Evolutionary conservation across 225 moss, liverwort and hornwort species (phyloP).

Genomic region (Takakia lepidozioides): DNA sequence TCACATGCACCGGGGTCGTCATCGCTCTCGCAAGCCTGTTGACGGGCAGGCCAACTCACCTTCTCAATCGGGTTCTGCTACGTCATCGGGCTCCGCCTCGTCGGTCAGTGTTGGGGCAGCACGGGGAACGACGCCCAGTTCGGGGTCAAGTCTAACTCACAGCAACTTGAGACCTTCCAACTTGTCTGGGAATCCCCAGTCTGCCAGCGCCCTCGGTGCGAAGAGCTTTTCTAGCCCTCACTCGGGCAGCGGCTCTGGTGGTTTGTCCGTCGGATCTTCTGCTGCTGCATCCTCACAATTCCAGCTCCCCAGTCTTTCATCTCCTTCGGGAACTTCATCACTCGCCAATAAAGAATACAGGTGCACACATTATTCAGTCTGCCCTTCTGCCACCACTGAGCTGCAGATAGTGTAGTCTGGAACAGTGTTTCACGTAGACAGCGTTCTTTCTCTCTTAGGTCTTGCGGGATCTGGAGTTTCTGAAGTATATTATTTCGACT

Average conservation of each 20-base stretch:
- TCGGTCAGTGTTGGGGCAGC: conserved; percentile 50
- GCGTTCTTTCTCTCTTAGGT: no score
- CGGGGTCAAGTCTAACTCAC: conserved; percentile 48
- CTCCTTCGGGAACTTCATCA: conserved; percentile 65
- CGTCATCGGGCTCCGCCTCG: conserved; percentile 60
- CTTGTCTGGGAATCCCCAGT: conserved; percentile 57
- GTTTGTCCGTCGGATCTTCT: conserved; percentile 68
- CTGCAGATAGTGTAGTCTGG: no score
- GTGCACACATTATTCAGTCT: conserved; percentile 11
- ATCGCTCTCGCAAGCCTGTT: conserved; percentile 79
- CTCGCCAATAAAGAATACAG: conserved; percentile 90
- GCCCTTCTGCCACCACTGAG: no score
- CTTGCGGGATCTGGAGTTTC: no score
- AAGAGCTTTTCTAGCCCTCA: conserved; percentile 69
- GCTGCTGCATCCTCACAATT: conserved; percentile 88
- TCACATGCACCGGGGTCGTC: conserved; percentile 99
- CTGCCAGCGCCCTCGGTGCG: conserved; percentile 49
- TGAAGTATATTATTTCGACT: no score
- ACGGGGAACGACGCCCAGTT: conserved; percentile 52
- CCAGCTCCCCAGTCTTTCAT: conserved; percentile 77
- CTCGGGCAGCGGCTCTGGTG: conserved; percentile 52
- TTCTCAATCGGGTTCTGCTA: conserved; percentile 56
- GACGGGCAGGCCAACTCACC: conserved; percentile 80
- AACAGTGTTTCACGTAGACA: no score
- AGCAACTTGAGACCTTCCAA: conserved; percentile 77